Percentiles rank a stretch among this genome's conserved stretches.
These are phyloP conservation scores for Gigaspora rosea DNA, from an alignment of 192 early-diverging fungal genomes.

Conservation along the genomic window DNA sequence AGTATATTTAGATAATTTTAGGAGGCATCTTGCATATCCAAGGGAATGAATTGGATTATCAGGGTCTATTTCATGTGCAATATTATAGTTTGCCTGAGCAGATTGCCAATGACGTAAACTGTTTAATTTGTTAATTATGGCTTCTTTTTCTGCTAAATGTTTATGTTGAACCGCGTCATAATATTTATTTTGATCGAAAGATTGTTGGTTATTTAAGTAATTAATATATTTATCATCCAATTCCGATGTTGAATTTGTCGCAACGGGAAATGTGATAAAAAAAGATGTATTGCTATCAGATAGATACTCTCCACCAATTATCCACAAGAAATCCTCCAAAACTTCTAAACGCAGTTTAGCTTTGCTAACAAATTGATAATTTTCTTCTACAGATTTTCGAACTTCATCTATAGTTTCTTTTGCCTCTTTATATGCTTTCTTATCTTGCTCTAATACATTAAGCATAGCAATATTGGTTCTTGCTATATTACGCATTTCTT, in stretches of 20 bases:
- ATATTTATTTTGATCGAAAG: too few species aligned
- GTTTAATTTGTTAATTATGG: too few species aligned
- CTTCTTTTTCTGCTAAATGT: too few species aligned
- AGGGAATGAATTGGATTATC: not conserved
- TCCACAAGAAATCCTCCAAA: conserved; percentile 10
- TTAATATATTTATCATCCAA: too few species aligned
- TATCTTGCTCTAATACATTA: not conserved
- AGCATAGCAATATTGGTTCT: not conserved
- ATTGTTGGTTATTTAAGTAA: too few species aligned
- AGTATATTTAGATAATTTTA: conserved; percentile 12
- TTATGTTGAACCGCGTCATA: too few species aligned
- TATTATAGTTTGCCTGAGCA: too few species aligned
- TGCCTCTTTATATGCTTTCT: not conserved
- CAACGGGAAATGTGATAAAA: not conserved
- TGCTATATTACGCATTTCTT: conserved; percentile 10
- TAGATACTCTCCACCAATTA: not conserved
- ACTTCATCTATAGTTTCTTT: not conserved
- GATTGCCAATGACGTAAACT: too few species aligned
- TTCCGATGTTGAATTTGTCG: not conserved
- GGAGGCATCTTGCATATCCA: not conserved
- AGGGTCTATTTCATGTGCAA: too few species aligned
- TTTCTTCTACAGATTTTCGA: not conserved
- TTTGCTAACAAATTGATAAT: not conserved
- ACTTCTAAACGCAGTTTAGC: not conserved
- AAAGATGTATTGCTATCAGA: not conserved